Conservation (phyloP, 768 basidiomycete genomes). For the Boletus tomentosulus region DNA sequence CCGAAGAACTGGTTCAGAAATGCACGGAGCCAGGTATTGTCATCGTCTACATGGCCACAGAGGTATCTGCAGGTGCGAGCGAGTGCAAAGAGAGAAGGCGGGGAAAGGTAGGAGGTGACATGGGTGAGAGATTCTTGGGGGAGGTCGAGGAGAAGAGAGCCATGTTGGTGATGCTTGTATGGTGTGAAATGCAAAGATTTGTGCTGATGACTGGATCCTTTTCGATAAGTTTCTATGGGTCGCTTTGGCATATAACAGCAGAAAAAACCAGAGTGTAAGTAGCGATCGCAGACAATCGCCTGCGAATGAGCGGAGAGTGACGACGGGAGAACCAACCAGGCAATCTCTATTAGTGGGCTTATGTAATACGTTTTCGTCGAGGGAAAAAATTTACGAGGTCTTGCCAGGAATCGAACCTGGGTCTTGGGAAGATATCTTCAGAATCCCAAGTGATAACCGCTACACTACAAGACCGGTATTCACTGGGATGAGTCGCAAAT, state of each 20-base stretch:
- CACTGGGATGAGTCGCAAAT: no score
- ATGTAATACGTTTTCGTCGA: conserved; percentile 1
- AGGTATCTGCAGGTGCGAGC: conserved; percentile 48
- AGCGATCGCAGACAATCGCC: conserved; percentile 8
- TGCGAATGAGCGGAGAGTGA: conserved; percentile 15
- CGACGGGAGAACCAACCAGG: neutral
- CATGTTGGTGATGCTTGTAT: conserved; percentile 42
- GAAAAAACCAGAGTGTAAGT: conserved; percentile 7
- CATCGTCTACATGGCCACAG: conserved; percentile 65
- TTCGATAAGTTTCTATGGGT: conserved; percentile 39
- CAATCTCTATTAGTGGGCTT: neutral
- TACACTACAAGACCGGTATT: conserved; percentile 30
- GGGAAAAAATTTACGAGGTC: neutral
- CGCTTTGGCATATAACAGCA: conserved; percentile 67
- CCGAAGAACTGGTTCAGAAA: conserved; percentile 66
- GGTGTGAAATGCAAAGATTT: conserved; percentile 22
- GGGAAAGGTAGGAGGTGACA: conserved; percentile 69
- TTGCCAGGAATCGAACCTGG: conserved; percentile 32
- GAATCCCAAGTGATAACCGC: conserved; percentile 40
- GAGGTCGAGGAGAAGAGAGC: conserved; percentile 50
- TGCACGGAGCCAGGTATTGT: conserved; percentile 77
- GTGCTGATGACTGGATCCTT: conserved; percentile 30
- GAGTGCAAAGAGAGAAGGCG: conserved; percentile 56
- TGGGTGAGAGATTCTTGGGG: conserved; percentile 74
- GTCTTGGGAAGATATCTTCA: conserved; percentile 29